phyloP scores from a whole-genome alignment of 2,329 filamentous ascomycete genomes.

The Hypoxylon sp. region DNA sequence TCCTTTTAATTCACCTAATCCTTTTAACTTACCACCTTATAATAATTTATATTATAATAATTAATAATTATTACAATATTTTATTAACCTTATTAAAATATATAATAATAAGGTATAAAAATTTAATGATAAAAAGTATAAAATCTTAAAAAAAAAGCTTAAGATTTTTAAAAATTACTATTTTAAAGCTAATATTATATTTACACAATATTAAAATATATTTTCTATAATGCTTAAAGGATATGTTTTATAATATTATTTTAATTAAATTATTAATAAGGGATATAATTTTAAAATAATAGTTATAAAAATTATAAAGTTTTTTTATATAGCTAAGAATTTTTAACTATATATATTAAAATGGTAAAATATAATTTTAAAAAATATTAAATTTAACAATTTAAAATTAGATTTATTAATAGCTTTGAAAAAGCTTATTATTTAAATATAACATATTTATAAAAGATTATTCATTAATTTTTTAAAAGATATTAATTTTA shows the following conservation, averaged over 20 bases:
- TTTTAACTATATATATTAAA: constrained; percentile 19
- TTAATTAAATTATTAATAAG: constrained; percentile 12
- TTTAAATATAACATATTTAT: constrained; percentile 13
- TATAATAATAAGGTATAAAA: neutral
- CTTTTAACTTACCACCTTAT: too few species aligned
- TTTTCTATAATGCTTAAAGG: constrained; percentile 9
- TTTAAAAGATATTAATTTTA: constrained; percentile 4
- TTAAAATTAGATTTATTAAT: neutral
- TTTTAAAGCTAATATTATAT: constrained; percentile 1
- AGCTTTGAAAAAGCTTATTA: neutral
- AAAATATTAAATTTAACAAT: neutral
- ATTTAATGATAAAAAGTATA: neutral
- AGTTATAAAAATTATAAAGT: neutral
- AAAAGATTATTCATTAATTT: constrained; percentile 3
- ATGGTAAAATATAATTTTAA: neutral
- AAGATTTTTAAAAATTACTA: constrained; percentile 13
- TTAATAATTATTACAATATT: neutral
- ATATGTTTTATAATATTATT: constrained; percentile 9
- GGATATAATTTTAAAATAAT: constrained; percentile 8
- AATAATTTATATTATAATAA: neutral
- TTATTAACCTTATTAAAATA: neutral
- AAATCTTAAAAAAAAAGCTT: constrained; percentile 13
- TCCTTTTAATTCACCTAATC: too few species aligned
- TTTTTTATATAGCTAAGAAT: constrained; percentile 20
- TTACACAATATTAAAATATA: neutral